phyloP scores from a whole-genome alignment of 2,329 filamentous ascomycete species.

The Chaetomium olivaceum region DNA sequence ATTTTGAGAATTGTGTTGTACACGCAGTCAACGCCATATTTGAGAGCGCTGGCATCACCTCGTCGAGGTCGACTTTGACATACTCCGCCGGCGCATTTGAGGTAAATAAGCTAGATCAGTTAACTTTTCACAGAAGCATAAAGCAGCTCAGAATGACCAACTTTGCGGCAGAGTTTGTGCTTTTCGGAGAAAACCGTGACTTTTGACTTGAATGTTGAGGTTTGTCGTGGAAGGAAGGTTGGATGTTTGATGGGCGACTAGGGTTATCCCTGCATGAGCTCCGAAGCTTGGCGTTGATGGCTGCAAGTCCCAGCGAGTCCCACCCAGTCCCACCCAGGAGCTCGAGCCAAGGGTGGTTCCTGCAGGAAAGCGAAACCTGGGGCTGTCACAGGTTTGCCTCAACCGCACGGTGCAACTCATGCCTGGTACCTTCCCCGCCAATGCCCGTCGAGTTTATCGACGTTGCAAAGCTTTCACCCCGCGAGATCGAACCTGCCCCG shows the following conservation, averaged over 20 bases:
- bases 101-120: not conserved
- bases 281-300: conserved; percentile 12
- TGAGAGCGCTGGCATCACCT: not conserved
- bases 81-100: not conserved
- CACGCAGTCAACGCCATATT: not conserved
- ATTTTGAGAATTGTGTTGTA: not conserved
- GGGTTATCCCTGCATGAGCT: conserved; percentile 16
- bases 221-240: conserved; percentile 17
- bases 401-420: conserved; percentile 38
- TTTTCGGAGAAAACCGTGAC: not conserved
- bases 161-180: not conserved
- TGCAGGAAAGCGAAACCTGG: conserved; percentile 37
- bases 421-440: conserved; percentile 26
- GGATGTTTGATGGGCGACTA: conserved; percentile 27
- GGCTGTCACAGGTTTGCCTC: conserved; percentile 41
- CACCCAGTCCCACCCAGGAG: conserved; percentile 13
- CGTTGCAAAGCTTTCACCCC: conserved; percentile 7
- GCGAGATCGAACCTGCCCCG: conserved; percentile 6
- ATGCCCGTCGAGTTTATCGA: conserved; percentile 3
- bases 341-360: conserved; percentile 18
- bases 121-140: not conserved
- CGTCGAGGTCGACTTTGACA: not conserved
- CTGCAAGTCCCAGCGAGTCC: not conserved
- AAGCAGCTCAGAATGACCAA: not conserved
- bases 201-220: not conserved